Base-by-base conservation (phyloP, 441 rosid genomes). In the Brassica hybrid region DNA sequence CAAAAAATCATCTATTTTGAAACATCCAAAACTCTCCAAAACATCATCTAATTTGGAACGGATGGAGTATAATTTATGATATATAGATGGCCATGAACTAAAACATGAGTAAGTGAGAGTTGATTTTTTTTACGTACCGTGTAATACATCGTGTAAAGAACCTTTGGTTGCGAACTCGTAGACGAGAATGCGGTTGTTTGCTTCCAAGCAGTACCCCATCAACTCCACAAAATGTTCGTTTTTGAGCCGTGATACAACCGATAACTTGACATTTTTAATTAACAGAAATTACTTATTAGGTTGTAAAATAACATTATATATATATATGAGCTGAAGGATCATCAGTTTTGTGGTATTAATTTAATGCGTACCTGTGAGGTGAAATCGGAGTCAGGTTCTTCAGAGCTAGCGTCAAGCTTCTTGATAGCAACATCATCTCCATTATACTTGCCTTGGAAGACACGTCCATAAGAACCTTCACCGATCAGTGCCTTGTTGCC, bases 381-480 rank as follows among this genome's bases (percentile, higher is more conserved):
- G 72, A 94, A 94, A 76, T 94, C 97, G 0, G 89, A 66, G 80
- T 93, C 97, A 9, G 91, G 89, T 68, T 93, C 96, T 56, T 84
- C 87, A 7, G 97, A 81, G 76, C 87, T 82, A 68, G 92, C 86
- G 43, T 94, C 99, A 27, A 94, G 89, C 82, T 91, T 93, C 86
- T 94, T 93, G 7, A 94, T 89, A 25, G 99, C 99, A 30, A 86
- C 97, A 67, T 71, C 69, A 68, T 66, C 76, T 9, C 89, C 93
- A 17, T 81, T 67, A 56, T 89, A 70, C 75, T 83, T 87, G 63
- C 89, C 98, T 34, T 32, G 72, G 78, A 89, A 95, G 69, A 95
- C 98, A 25, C 98, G 90, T 64, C 98, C 99, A 32, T 93, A 94
- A 11, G 99, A 93, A 70, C 97, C 99, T 82, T 94, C 98, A 64